phyloP scores from a whole-genome alignment of 2,329 filamentous ascomycete genomes.

The Penicillium sp. region DNA sequence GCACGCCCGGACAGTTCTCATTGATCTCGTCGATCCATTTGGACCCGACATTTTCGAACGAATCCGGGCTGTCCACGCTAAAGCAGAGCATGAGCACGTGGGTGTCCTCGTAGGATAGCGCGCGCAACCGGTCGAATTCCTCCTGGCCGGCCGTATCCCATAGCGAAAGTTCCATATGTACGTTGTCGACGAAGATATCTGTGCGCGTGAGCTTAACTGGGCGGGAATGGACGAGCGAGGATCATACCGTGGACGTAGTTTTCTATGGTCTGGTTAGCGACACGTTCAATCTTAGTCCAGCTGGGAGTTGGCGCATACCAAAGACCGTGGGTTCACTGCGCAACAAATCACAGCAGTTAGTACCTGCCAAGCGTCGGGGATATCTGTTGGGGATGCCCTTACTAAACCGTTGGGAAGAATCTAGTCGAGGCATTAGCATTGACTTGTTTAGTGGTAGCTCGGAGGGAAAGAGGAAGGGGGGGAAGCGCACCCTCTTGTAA shows the following conservation, averaged over 20 bases:
- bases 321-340: slow-evolving; percentile 86
- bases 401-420: slow-evolving; percentile 97
- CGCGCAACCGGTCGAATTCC: slow-evolving; percentile 94
- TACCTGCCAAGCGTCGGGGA: slow-evolving; percentile 3
- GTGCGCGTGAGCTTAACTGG: slow-evolving; percentile 20
- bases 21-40: slow-evolving; percentile 99
- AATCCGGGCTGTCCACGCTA: slow-evolving; percentile 88
- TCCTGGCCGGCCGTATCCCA: slow-evolving; percentile 99
- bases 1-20: slow-evolving; percentile 93
- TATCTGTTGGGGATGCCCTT: slow-evolving; percentile 32
- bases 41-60: slow-evolving; percentile 94
- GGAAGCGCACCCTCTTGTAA: slow-evolving; percentile 78
- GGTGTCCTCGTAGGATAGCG: slow-evolving; percentile 95
- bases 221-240: neutral
- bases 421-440: slow-evolving; percentile 44
- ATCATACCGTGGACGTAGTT: slow-evolving; percentile 91
- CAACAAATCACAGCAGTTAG: slow-evolving; percentile 19
- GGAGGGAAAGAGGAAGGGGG: slow-evolving; percentile 20
- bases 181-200: slow-evolving; percentile 98
- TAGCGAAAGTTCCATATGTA: slow-evolving; percentile 92
- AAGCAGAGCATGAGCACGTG: slow-evolving; percentile 99
- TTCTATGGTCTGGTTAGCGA: slow-evolving; percentile 49
- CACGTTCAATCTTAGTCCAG: neutral
- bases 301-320: slow-evolving; percentile 41
- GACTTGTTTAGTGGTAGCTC: slow-evolving; percentile 2